These are phyloP conservation scores for Fraxinus quadrangulata DNA, from an alignment of 257 asterid species.

Conservation along the genomic window DNA sequence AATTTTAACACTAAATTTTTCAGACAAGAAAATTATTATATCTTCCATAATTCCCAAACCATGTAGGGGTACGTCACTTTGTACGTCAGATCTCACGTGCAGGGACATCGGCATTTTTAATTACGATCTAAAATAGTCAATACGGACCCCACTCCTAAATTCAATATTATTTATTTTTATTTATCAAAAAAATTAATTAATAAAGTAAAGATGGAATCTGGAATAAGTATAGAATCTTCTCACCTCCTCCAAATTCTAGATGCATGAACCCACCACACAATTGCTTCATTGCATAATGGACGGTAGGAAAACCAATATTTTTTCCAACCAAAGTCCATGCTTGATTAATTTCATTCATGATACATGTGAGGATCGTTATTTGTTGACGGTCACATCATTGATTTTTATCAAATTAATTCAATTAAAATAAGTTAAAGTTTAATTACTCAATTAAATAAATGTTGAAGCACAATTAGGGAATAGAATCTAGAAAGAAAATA, in stretches of 20 bases:
- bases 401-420: too few relatives aligned
- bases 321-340: too few relatives aligned
- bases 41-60: neutral
- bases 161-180: neutral
- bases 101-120: constrained; percentile 7
- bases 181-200: neutral
- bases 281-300: neutral
- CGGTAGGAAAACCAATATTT: neutral
- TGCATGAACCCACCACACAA: neutral
- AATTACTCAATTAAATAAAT: too few relatives aligned
- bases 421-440: too few relatives aligned
- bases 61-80: constrained; percentile 1
- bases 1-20: neutral
- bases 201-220: constrained; percentile 19
- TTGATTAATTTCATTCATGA: too few relatives aligned
- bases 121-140: constrained; percentile 1
- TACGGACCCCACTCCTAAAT: neutral
- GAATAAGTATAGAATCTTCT: constrained; percentile 30
- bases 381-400: too few relatives aligned
- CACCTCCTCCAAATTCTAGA: constrained; percentile 9
- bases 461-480: too few relatives aligned
- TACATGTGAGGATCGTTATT: too few relatives aligned
- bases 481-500: too few relatives aligned
- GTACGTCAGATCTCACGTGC: constrained; percentile 37
- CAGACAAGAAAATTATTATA: neutral